Conservation (phyloP, 768 basidiomycete species). For the Clitopilus hobsonii region DNA sequence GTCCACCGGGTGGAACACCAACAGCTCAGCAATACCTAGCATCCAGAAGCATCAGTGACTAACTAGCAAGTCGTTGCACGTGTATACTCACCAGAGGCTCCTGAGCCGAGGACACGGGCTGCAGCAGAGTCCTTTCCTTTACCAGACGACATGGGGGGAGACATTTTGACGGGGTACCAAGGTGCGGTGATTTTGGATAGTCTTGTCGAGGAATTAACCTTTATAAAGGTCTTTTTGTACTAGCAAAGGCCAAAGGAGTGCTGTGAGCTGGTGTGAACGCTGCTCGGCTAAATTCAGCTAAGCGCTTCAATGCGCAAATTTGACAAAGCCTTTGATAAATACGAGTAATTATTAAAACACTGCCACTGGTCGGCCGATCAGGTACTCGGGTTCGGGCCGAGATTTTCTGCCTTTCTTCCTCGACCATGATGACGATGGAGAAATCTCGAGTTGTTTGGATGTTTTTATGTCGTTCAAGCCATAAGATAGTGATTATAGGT, state of each 20-base stretch:
- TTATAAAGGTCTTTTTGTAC: neutral
- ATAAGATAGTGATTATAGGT: neutral
- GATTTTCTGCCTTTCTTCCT: neutral
- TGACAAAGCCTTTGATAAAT: neutral
- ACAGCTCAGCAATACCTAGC: conserved; percentile 87
- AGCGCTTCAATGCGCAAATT: neutral
- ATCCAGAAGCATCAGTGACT: too few relatives aligned
- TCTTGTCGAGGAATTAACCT: neutral
- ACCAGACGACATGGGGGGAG: conserved; percentile 42
- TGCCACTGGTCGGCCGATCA: neutral
- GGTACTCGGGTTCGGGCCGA: neutral
- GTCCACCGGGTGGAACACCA: conserved; percentile 95
- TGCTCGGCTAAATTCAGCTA: neutral
- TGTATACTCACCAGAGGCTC: conserved; percentile 72
- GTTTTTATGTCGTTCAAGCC: neutral
- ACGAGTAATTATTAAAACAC: neutral
- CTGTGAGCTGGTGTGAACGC: neutral
- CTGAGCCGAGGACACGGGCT: conserved; percentile 88
- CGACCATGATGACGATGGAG: neutral
- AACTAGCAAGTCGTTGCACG: too few relatives aligned
- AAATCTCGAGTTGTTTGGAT: neutral
- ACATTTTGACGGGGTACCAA: conserved; percentile 23
- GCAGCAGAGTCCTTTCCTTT: conserved; percentile 80
- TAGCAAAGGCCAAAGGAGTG: conserved; percentile 2
- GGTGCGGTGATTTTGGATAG: neutral